A percentile compares a stretch with the other conserved stretches of the same genome.
Evolutionary conservation across 805 yeast genomes (phyloP).

Genomic region (Candida krabiensis): DNA sequence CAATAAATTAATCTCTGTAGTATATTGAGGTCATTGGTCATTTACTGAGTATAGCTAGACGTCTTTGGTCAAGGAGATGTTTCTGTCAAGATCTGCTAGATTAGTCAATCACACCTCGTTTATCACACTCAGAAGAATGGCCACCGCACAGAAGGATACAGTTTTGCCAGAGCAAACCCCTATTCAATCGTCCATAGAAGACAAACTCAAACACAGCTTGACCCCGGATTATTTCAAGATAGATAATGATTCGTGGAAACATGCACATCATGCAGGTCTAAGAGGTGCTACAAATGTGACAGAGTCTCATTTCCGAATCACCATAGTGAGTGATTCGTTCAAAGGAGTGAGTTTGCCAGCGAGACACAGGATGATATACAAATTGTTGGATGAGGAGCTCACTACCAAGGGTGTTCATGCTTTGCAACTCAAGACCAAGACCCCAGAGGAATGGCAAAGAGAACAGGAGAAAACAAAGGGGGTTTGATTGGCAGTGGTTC

Average conservation of each 20-base stretch:
- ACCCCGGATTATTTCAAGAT: slow-evolving; percentile 52
- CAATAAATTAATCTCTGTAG: too few species aligned
- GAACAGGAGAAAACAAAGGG: slow-evolving; percentile 10
- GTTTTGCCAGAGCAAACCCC: slow-evolving; percentile 43
- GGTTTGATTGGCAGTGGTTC: too few species aligned
- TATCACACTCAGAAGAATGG: slow-evolving; percentile 1
- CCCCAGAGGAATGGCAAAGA: slow-evolving; percentile 53
- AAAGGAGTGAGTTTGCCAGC: slow-evolving; percentile 63
- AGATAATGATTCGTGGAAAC: slow-evolving; percentile 82
- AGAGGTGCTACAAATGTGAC: slow-evolving; percentile 66
- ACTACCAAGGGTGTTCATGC: slow-evolving; percentile 79
- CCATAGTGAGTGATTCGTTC: slow-evolving; percentile 69
- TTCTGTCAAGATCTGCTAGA: background rate
- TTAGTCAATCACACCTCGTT: background rate
- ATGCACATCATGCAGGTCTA: slow-evolving; percentile 83
- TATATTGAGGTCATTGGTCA: too few species aligned
- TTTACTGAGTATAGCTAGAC: too few species aligned
- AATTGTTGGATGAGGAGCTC: slow-evolving; percentile 69
- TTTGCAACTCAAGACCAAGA: slow-evolving; percentile 78
- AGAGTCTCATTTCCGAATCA: slow-evolving; percentile 83
- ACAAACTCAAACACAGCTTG: slow-evolving; percentile 41
- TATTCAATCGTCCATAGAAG: slow-evolving; percentile 47
- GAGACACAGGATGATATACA: slow-evolving; percentile 77
- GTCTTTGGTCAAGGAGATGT: slow-evolving; percentile 1
- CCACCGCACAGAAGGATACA: slow-evolving; percentile 4